Evolutionary conservation across 306 rosid genomes (phyloP).

Genomic region (Calophaca sinica): DNA sequence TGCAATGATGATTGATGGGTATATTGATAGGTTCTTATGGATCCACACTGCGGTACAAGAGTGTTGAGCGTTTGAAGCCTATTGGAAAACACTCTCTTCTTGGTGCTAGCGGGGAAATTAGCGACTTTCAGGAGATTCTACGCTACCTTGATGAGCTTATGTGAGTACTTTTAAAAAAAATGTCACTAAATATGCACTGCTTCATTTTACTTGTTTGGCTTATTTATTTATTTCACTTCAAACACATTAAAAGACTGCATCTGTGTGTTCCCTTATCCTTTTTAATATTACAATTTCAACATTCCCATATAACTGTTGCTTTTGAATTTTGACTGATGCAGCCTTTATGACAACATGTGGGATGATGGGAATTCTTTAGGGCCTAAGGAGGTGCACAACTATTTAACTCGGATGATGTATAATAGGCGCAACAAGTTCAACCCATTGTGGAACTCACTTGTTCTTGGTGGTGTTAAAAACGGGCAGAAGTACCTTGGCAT

Average conservation of each 20-base stretch:
- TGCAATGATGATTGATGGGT: slow-evolving; percentile 38
- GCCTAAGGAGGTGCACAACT: slow-evolving; percentile 63
- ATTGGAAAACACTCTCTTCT: slow-evolving; percentile 91
- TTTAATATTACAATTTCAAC: slow-evolving; percentile 27
- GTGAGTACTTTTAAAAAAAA: slow-evolving; percentile 55
- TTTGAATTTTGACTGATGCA: slow-evolving; percentile 52
- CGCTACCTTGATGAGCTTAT: slow-evolving; percentile 83
- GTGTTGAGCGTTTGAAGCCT: slow-evolving; percentile 83
- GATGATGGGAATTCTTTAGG: slow-evolving; percentile 62
- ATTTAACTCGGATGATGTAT: slow-evolving; percentile 58
- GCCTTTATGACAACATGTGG: slow-evolving; percentile 87
- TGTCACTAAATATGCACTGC: slow-evolving; percentile 35
- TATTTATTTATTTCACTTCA: slow-evolving; percentile 5
- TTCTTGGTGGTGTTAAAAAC: slow-evolving; percentile 57
- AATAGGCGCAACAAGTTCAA: slow-evolving; percentile 62
- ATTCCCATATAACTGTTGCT: slow-evolving; percentile 37
- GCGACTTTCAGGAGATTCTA: slow-evolving; percentile 91
- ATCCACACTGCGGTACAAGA: slow-evolving; percentile 92
- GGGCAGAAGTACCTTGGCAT: slow-evolving; percentile 63
- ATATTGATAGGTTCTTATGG: slow-evolving; percentile 84
- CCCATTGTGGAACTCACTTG: slow-evolving; percentile 61
- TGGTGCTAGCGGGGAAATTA: slow-evolving; percentile 95
- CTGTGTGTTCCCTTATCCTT: background rate
- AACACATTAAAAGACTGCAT: background rate
- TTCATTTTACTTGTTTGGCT: slow-evolving; percentile 6